Conservation (phyloP, 2,329 filamentous ascomycete genomes). For the Aspergillus melleus region DNA sequence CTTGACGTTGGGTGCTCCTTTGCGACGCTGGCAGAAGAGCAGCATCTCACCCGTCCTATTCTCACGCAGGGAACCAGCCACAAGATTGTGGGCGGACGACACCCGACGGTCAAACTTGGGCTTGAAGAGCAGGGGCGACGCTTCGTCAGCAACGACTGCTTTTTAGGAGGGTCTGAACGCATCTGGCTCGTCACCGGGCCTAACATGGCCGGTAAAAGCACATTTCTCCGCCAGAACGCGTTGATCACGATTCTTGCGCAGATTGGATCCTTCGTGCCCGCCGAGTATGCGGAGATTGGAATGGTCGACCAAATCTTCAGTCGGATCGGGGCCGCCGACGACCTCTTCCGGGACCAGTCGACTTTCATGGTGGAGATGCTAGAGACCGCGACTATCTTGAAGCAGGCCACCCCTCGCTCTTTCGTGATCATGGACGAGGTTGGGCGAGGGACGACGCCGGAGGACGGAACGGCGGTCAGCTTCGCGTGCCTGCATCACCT, state of each 20-base stretch:
- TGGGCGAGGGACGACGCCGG: slow-evolving; percentile 87
- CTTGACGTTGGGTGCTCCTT: slow-evolving; percentile 88
- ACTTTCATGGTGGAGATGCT: slow-evolving; percentile 99
- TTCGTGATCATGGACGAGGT: slow-evolving; percentile 99
- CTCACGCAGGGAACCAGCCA: slow-evolving; percentile 67
- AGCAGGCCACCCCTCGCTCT: slow-evolving; percentile 75
- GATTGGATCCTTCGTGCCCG: slow-evolving; percentile 88
- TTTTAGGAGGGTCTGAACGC: slow-evolving; percentile 73
- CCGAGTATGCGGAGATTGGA: slow-evolving; percentile 79
- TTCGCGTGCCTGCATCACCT: slow-evolving; percentile 87
- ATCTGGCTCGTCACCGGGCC: slow-evolving; percentile 72
- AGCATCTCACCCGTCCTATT: slow-evolving; percentile 70
- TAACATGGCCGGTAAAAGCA: slow-evolving; percentile 99
- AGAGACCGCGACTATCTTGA: slow-evolving; percentile 88
- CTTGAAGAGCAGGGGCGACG: slow-evolving; percentile 74
- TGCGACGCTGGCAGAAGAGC: slow-evolving; percentile 73
- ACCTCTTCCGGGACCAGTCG: slow-evolving; percentile 90
- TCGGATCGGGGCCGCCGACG: slow-evolving; percentile 89
- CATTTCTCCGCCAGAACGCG: slow-evolving; percentile 92
- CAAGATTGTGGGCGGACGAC: slow-evolving; percentile 79
- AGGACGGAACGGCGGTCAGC: slow-evolving; percentile 86
- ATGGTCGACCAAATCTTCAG: slow-evolving; percentile 96
- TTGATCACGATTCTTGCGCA: slow-evolving; percentile 92
- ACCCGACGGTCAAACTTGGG: slow-evolving; percentile 87
- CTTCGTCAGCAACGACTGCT: slow-evolving; percentile 85